Evolutionary conservation across 331 rosid genomes (phyloP), one percentile per base, ranked within the genome.

Genomic region (Rosa hybrid): DNA sequence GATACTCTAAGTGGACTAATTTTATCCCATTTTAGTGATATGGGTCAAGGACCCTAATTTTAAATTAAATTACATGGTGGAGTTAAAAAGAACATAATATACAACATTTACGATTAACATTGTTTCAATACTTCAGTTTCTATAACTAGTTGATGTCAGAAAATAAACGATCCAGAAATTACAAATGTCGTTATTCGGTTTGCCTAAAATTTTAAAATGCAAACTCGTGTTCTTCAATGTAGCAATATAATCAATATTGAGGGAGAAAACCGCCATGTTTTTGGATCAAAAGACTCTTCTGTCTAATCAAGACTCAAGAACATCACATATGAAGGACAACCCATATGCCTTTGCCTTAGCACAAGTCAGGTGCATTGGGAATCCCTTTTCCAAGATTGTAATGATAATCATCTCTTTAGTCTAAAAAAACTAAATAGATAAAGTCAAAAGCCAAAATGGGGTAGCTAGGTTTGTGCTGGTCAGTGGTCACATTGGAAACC

Each of bases 401-500:
- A 74, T 69, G 73, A 67, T 74, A 50, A 60, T 60, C 39, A 60
- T 23, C 6, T 60, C 38, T 23, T n/a, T 54, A 54, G 2, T 54
- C 17, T 59, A 54, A 0, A 57, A 45, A 57, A n/a, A n/a, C 21
- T 57, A 57, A 3, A 60, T 60, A 11, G 17, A 12, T 50, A 25
- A 30, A 73, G 84, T 79, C 79, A 83, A 77, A 78, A 79, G 45
- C 70, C n/a, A 30, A 85, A 68, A 76, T 86, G 80, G 73, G 83
- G 80, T 53, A 48, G 84, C 78, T 38, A 64, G 84, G 86, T 60
- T 78, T 74, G 73, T 50, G 30, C 46, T 34, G 65, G 77, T 77
- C 68, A 74, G 78, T 71, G 85, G 73, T 83, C 81, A 64, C 60
- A 78, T 39, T 57, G 81, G 56, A 64, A 68, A 14, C 21, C 8